A percentile compares a stretch with the other conserved stretches of the same genome.
phyloP scores from a whole-genome alignment of 106 monocot species.

The Apostasia ramifera region DNA sequence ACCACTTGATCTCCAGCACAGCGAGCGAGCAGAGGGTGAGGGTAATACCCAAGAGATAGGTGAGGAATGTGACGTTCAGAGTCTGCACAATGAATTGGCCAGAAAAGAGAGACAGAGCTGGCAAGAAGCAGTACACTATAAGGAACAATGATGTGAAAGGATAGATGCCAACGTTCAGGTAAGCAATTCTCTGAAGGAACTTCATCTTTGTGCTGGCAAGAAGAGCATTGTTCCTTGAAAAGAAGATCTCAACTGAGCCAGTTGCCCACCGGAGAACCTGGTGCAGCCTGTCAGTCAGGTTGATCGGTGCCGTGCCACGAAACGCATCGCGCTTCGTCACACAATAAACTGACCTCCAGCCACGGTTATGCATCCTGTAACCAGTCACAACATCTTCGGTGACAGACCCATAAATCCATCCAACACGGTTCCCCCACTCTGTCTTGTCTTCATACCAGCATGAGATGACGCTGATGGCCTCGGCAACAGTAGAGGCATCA shows the following conservation, averaged over 20 bases:
- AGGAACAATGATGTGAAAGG: constrained; percentile 91
- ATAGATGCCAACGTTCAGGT: constrained; percentile 64
- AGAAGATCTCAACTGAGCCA: constrained; percentile 85
- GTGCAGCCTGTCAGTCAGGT: constrained; percentile 75
- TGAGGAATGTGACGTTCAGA: constrained; percentile 49
- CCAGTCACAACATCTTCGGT: constrained; percentile 73
- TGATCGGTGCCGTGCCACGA: constrained; percentile 56
- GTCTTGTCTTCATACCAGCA: constrained; percentile 98
- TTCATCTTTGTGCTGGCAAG: constrained; percentile 70
- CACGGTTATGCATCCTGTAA: constrained; percentile 85
- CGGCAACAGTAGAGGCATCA: constrained; percentile 69
- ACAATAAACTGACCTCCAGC: constrained; percentile 79
- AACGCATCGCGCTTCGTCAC: constrained; percentile 54
- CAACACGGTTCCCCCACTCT: constrained; percentile 74
- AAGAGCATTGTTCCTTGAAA: constrained; percentile 78
- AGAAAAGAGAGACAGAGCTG: constrained; percentile 79
- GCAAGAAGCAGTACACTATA: constrained; percentile 87
- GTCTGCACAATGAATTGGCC: constrained; percentile 76
- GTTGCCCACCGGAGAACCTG: constrained; percentile 95
- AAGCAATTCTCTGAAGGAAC: constrained; percentile 62
- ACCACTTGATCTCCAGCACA: constrained; percentile 77
- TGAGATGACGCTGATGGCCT: constrained; percentile 80
- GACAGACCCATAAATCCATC: constrained; percentile 94
- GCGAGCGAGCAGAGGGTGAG: constrained; percentile 61
- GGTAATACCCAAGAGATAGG: constrained; percentile 10